Evolutionary conservation across 768 basidiomycete genomes (phyloP), one percentile per base, ranked within the genome.

Genomic region (Rhodosporidiobolus sp.): DNA sequence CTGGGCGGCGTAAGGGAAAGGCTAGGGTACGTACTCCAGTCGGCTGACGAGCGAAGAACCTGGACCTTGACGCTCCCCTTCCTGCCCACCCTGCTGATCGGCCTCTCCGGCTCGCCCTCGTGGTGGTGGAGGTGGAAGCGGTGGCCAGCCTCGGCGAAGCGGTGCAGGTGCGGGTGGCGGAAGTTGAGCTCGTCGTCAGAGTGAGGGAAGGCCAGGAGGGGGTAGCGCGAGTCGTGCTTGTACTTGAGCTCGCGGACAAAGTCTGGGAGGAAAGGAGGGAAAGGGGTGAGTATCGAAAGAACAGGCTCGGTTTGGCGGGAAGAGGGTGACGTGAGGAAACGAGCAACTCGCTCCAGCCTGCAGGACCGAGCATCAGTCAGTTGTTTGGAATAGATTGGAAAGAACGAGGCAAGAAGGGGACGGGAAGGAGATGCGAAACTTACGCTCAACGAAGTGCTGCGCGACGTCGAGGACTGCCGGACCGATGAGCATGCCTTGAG

Each of bases 401-500:
- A 43, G 38, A 14, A 43, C 7, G 38, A 14, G 38, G 9, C 12
- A 14, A 28, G 8, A 24, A 16, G 12, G 38, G 34, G 10, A 4
- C 19, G 57, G 6, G 22, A 12, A 56, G 22, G 30, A 22, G 38
- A 30, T 38, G 91, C 91, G 93, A 30, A 92, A 35, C 53, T 19
- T 22, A 49, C 67, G 85, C 80, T 97, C 95, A 20, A 89, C 83
- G 71, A 95, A 99, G 83, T 96, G 94, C 81, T 96, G 94, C 22
- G 88, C 86, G 28, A 98, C 86, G 78, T 99, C 96, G 67, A 98
- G 84, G 9, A 96, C 94, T 24, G 86, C 88, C 3, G 91, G 86
- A 12, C 89, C 96, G 22, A 85, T 83, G 32, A 94, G 82, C 8
- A 91, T 92, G 88, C 91, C 38, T 43, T 7, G 38, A 14, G 38